Conservation (phyloP, 2,329 filamentous ascomycete genomes). For the Sphaerulina vaccinii region DNA sequence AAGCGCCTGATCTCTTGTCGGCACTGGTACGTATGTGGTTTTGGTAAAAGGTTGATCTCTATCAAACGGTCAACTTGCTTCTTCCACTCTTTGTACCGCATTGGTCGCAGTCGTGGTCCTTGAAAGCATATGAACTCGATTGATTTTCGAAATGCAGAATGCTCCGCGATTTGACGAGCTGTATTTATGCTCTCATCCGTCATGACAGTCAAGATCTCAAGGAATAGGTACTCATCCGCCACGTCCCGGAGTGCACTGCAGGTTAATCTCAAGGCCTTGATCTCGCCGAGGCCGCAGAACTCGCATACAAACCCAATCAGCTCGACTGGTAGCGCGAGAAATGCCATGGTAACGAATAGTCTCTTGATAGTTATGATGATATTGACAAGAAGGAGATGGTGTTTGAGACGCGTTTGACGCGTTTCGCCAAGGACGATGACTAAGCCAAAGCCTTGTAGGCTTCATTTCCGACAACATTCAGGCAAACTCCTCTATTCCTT, state of each 20-base stretch:
- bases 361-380: too few relatives aligned
- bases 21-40: too few relatives aligned
- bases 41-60: background rate
- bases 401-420: too few relatives aligned
- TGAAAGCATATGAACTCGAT: background rate
- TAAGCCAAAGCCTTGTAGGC: too few relatives aligned
- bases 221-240: conserved; percentile 3
- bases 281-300: background rate
- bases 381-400: too few relatives aligned
- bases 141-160: background rate
- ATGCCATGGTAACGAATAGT: too few relatives aligned
- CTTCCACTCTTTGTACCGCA: background rate
- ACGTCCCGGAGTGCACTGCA: background rate
- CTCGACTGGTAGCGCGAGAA: background rate
- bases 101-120: background rate
- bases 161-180: background rate
- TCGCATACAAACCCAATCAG: background rate
- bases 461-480: too few relatives aligned
- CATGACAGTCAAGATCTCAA: conserved; percentile 8
- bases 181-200: background rate
- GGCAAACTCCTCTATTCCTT: too few relatives aligned
- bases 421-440: too few relatives aligned
- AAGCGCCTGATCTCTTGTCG: too few relatives aligned
- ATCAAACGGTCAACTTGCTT: background rate
- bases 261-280: conserved; percentile 3